phyloP scores from a whole-genome alignment of 345 rosid genomes.

The Zanthoxylum bungeanum region DNA sequence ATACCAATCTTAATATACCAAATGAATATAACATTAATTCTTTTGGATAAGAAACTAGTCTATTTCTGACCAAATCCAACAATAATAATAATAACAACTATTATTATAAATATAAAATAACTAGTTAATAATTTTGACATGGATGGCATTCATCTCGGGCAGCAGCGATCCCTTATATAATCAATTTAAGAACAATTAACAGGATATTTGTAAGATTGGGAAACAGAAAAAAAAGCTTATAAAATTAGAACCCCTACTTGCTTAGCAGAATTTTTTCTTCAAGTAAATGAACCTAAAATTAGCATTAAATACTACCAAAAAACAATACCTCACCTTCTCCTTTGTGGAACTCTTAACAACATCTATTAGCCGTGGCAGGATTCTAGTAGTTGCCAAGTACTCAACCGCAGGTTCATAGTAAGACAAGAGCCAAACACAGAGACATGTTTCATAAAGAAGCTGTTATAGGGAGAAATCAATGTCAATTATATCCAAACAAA shows the following conservation, averaged over 20 bases:
- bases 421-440: constrained; percentile 90
- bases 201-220: neutral
- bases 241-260: neutral
- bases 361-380: constrained; percentile 71
- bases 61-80: neutral
- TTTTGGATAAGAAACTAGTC: neutral
- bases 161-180: constrained; percentile 7
- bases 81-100: too few species aligned
- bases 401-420: constrained; percentile 92
- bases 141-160: neutral
- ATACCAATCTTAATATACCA: constrained; percentile 18
- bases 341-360: constrained; percentile 89
- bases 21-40: constrained; percentile 8
- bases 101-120: neutral
- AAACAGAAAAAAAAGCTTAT: constrained; percentile 4
- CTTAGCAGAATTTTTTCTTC: neutral
- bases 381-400: constrained; percentile 80
- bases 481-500: constrained; percentile 6
- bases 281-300: neutral
- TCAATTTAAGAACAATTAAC: neutral
- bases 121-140: neutral
- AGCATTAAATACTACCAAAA: neutral
- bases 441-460: constrained; percentile 97
- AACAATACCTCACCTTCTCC: constrained; percentile 66
- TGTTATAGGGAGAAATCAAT: constrained; percentile 27